Conservation (phyloP, 2,329 filamentous ascomycete genomes). For the Aspergillus amoenus region DNA sequence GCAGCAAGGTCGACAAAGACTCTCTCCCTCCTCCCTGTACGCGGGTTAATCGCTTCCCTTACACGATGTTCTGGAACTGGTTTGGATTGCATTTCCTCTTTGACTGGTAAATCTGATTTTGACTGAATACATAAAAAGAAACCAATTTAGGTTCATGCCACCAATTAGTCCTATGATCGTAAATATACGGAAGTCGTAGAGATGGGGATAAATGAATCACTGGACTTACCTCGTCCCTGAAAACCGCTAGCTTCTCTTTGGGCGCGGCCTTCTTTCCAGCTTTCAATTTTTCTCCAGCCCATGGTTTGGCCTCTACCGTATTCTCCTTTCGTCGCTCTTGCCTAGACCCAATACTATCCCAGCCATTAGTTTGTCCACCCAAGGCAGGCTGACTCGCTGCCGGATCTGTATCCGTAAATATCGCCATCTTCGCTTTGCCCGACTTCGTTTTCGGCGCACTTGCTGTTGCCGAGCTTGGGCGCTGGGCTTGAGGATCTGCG, state of each 20-base stretch:
- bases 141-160: slow-evolving; percentile 45
- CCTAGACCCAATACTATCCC: slow-evolving; percentile 88
- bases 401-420: slow-evolving; percentile 79
- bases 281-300: slow-evolving; percentile 88
- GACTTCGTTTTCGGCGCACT: slow-evolving; percentile 59
- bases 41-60: slow-evolving; percentile 79
- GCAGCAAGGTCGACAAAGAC: slow-evolving; percentile 84
- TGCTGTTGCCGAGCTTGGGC: slow-evolving; percentile 49
- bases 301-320: slow-evolving; percentile 77
- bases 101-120: slow-evolving; percentile 38
- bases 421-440: slow-evolving; percentile 77
- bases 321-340: slow-evolving; percentile 95
- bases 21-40: slow-evolving; percentile 78
- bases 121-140: slow-evolving; percentile 55
- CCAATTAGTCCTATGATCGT: slow-evolving; percentile 95
- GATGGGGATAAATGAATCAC: slow-evolving; percentile 32
- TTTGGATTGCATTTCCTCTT: slow-evolving; percentile 45
- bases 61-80: slow-evolving; percentile 70
- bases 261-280: slow-evolving; percentile 77
- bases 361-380: slow-evolving; percentile 65
- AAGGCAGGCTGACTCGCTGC: slow-evolving; percentile 56
- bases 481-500: slow-evolving; percentile 66
- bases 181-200: slow-evolving; percentile 66
- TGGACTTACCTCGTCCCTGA: slow-evolving; percentile 89
- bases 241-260: slow-evolving; percentile 81